Base-by-base conservation (phyloP, 257 asterid genomes). In the Solanum piurae region DNA sequence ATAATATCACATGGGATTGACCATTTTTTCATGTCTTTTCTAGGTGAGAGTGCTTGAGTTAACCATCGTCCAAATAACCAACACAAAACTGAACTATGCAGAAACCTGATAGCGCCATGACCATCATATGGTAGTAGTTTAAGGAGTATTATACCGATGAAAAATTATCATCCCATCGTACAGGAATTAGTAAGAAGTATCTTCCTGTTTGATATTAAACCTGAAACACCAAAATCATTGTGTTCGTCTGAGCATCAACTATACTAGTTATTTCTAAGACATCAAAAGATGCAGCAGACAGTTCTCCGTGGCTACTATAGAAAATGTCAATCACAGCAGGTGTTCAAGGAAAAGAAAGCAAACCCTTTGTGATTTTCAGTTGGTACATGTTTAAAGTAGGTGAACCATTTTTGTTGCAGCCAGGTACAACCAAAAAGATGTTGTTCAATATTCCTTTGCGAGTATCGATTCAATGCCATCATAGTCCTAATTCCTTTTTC, bases 401-500 rank as follows among this genome's bases (percentile, higher is more conserved):
- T 29, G 66, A 82, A 49, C 42, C 85, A 18, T 82, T 82, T 18
- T 5, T 16, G 7, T 29, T 82, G 31, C 69, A 6, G 69, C 31
- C 29, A 82, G 29, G 34, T 12, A 46, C 69, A 49, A 49, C 69
- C 69, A 49, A 49, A 46, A 82, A 18, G 7, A 49, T 82, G 69
- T 27, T 4, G 62, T 16, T 46, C 42, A 29, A 49, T 82, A 49
- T 31, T 18, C 5, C 66, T 20, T 20, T 29, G 44, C 11, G 12
- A 49, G 72, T 46, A 73, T 23, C 73, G 27, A 74, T 62, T 25
- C 25, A 18, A 38, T 79, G 31, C 52, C 86, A 42, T 90, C 74
- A 96, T 11, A 96, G 95, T 83, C 98, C 99, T 86, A 96, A 90
- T 86, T 95, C 98, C 94, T 86, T 94, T 85, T 94, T 96, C 90